These are phyloP conservation scores for Ustilago bromivora DNA, from an alignment of 1,284 basidiomycete genomes.

Conservation along the genomic window DNA sequence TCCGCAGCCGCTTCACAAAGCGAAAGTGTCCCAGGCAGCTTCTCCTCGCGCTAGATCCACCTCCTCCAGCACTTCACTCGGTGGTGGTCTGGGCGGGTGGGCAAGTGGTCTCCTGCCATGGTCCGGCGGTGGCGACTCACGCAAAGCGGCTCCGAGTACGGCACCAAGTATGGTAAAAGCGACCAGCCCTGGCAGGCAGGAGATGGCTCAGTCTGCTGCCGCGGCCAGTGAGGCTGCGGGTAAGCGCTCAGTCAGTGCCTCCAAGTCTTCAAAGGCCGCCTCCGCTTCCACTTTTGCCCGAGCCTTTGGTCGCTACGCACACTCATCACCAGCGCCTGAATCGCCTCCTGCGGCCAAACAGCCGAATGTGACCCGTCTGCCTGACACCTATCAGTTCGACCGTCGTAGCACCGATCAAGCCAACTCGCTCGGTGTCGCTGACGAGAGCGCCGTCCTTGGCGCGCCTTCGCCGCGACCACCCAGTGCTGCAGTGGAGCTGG, in stretches of 20 bases:
- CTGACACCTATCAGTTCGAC: conserved; percentile 49
- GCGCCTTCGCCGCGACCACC: conserved; percentile 65
- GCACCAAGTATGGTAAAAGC: conserved; percentile 52
- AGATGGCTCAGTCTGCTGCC: conserved; percentile 26
- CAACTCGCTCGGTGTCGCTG: conserved; percentile 15
- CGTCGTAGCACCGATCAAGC: conserved; percentile 22
- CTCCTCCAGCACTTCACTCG: conserved; percentile 26
- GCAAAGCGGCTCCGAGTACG: conserved; percentile 47
- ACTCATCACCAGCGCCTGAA: conserved; percentile 36
- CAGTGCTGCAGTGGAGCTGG: conserved; percentile 81
- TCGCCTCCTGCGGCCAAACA: conserved; percentile 62
- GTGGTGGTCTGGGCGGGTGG: conserved; percentile 50
- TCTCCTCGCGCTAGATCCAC: conserved; percentile 32
- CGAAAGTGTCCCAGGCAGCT: conserved; percentile 19
- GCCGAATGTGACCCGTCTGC: conserved; percentile 70
- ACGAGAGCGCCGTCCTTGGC: conserved; percentile 49
- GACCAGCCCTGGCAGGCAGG: conserved; percentile 45
- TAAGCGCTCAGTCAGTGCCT: conserved; percentile 38
- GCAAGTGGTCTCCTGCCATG: conserved; percentile 54
- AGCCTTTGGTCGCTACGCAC: conserved; percentile 62
- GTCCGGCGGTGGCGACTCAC: conserved; percentile 38
- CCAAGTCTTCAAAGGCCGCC: conserved; percentile 26
- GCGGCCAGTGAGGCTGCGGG: conserved; percentile 12
- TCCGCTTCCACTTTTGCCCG: conserved; percentile 54
- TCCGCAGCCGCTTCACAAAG: conserved; percentile 26